Conservation (phyloP, 192 early-diverging fungal genomes). For the Entomortierella beljakovae region DNA sequence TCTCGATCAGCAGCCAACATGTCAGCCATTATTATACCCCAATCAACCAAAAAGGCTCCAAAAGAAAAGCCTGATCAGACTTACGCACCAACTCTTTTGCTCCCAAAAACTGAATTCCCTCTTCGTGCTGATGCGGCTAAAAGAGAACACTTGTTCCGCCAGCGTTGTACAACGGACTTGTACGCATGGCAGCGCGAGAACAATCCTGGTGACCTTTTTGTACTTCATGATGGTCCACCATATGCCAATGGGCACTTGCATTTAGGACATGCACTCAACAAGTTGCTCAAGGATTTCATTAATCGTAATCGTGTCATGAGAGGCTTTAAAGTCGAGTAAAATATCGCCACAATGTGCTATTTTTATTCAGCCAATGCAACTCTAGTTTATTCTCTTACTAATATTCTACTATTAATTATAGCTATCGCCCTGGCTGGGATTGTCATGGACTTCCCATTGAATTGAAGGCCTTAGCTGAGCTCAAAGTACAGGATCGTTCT, state of each 20-base stretch:
- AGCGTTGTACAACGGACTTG: slow-evolving; percentile 70
- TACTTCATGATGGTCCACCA: slow-evolving; percentile 85
- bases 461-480: slow-evolving; percentile 75
- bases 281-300: slow-evolving; percentile 83
- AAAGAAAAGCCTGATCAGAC: slow-evolving; percentile 34
- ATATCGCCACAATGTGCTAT: background rate
- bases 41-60: slow-evolving; percentile 4
- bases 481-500: slow-evolving; percentile 58
- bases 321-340: slow-evolving; percentile 76
- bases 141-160: slow-evolving; percentile 69
- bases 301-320: slow-evolving; percentile 80
- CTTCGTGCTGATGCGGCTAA: slow-evolving; percentile 71
- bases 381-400: background rate
- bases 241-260: slow-evolving; percentile 85
- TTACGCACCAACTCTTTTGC: slow-evolving; percentile 68
- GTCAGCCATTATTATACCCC: slow-evolving; percentile 1
- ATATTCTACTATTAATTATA: slow-evolving; percentile 5
- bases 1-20: slow-evolving; percentile 2
- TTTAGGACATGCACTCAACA: slow-evolving; percentile 82
- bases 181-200: slow-evolving; percentile 80
- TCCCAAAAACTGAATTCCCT: slow-evolving; percentile 78
- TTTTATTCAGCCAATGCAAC: background rate
- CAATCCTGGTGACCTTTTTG: slow-evolving; percentile 70
- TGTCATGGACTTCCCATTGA: slow-evolving; percentile 87
- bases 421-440: slow-evolving; percentile 83